Base-by-base conservation (phyloP, 441 rosid genomes). In the Erysimum cheiri region DNA sequence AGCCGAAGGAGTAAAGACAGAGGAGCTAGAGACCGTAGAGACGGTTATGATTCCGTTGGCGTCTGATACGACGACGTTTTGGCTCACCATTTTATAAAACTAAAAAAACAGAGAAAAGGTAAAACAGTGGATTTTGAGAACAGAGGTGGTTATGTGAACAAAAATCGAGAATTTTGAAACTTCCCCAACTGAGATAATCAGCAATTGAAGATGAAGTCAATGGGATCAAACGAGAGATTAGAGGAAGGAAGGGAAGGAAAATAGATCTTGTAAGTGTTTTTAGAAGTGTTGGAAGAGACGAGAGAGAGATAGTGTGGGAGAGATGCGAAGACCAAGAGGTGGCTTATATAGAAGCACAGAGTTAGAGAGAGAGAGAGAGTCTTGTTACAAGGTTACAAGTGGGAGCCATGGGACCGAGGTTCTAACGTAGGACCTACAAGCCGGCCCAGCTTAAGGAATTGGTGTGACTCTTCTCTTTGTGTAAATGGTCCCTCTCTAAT, bases 61-160 rank as follows among this genome's bases (percentile, higher is more conserved):
- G 28, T 87, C 93, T 29, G 85, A 28, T 57, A 84, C 79, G 48
- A 83, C 83, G 43, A 81, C 94, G 89, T 93, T 93, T 71, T 88
- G 87, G 78, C 82, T 73, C n/a, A 87, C 82, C 86, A 84, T 93
- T 67, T 32, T 64, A 2, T 12, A 72, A 0, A 53, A 71, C 15
- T 32, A 19, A 24, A 17, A 17, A 57, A 59, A 59, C 50, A 31
- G 15, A 19, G 41, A 8, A 39, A n/a, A 4, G 3, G 5, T 4
- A 37, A 54, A 55, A 63, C 75, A 62, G 57, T 5, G 70, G 48
- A 14, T 4, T 7, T 43, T 10, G 1, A 2, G 29, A 46, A 70
- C 48, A 63, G 64, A 44, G 62, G 19, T 58, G 11, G 54, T 22
- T 60, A 9, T 15, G n/a, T 15, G 33, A n/a, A 29, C 3, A 39